These are phyloP conservation scores for Phytophthora rubi DNA, from an alignment of 352 stramenopile species.

Conservation along the genomic window DNA sequence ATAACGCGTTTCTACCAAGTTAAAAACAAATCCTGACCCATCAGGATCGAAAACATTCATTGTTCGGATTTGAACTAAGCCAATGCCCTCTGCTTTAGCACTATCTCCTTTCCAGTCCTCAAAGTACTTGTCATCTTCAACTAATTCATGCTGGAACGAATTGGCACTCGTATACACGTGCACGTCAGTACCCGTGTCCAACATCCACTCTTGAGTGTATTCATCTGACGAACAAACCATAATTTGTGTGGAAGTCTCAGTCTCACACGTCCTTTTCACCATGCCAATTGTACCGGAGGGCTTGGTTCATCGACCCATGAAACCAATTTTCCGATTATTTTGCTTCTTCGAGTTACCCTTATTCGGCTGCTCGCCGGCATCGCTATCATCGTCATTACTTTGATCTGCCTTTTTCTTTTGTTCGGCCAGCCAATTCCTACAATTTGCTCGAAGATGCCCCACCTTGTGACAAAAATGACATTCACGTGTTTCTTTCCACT, in stretches of 20 bases:
- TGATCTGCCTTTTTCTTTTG: not conserved
- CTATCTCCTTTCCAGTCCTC: not conserved
- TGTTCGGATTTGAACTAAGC: not conserved
- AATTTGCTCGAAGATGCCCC: not conserved
- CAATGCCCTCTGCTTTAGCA: not conserved
- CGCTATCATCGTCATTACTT: not conserved
- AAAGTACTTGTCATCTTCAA: not conserved
- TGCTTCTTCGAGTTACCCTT: not conserved
- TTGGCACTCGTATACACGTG: not conserved
- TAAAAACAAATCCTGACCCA: not conserved
- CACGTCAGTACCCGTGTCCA: not conserved
- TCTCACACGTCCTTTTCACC: not conserved
- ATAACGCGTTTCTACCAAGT: not conserved
- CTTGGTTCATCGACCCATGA: not conserved
- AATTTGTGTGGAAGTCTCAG: not conserved
- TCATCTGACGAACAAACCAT: not conserved
- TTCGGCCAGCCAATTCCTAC: not conserved
- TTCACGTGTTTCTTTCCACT: not conserved
- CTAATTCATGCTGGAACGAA: not conserved
- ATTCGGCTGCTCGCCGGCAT: not conserved
- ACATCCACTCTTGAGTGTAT: not conserved
- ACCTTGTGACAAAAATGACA: slow-evolving; percentile 1
- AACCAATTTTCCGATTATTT: not conserved
- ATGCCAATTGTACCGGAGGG: not conserved
- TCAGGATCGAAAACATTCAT: not conserved